Conservation (phyloP, 2,329 filamentous ascomycete genomes). For the Verticillium klebahnii region DNA sequence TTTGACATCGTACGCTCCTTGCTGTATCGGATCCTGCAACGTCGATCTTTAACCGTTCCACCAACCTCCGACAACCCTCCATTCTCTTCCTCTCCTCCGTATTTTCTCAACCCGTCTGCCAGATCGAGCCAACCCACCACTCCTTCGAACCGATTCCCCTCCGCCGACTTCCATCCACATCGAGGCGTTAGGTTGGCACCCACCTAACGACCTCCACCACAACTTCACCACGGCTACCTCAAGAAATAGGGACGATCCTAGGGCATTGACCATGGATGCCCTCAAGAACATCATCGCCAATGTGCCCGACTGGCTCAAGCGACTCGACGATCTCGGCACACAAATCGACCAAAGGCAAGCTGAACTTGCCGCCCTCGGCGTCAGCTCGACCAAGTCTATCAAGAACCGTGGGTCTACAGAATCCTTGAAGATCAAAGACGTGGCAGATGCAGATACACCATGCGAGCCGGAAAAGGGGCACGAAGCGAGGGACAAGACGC, state of each 20-base stretch:
- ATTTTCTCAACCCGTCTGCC: background rate
- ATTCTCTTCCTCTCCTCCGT: slow-evolving; percentile 6
- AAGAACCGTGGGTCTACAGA: slow-evolving; percentile 50
- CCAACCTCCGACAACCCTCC: background rate
- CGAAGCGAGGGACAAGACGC: background rate
- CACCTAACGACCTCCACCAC: slow-evolving; percentile 21
- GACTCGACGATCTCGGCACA: slow-evolving; percentile 54
- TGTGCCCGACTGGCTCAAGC: slow-evolving; percentile 55
- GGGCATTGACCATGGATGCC: slow-evolving; percentile 47
- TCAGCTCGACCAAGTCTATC: slow-evolving; percentile 33
- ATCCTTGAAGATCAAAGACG: slow-evolving; percentile 44
- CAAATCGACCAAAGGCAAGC: slow-evolving; percentile 59
- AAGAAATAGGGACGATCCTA: slow-evolving; percentile 19
- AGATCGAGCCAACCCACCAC: background rate
- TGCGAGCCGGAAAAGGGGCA: slow-evolving; percentile 9
- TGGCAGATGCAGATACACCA: slow-evolving; percentile 12
- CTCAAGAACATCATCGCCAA: slow-evolving; percentile 50
- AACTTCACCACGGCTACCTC: slow-evolving; percentile 21
- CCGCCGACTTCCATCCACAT: background rate
- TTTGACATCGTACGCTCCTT: slow-evolving; percentile 14
- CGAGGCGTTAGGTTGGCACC: slow-evolving; percentile 21
- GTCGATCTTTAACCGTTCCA: slow-evolving; percentile 1
- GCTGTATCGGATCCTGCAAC: slow-evolving; percentile 19
- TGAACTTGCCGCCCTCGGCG: slow-evolving; percentile 49
- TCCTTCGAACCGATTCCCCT: background rate